Percentiles rank a stretch among this genome's conserved stretches.
These are phyloP conservation scores for Globisporangium nagaii DNA, from an alignment of 352 stramenopile species.

Conservation along the genomic window DNA sequence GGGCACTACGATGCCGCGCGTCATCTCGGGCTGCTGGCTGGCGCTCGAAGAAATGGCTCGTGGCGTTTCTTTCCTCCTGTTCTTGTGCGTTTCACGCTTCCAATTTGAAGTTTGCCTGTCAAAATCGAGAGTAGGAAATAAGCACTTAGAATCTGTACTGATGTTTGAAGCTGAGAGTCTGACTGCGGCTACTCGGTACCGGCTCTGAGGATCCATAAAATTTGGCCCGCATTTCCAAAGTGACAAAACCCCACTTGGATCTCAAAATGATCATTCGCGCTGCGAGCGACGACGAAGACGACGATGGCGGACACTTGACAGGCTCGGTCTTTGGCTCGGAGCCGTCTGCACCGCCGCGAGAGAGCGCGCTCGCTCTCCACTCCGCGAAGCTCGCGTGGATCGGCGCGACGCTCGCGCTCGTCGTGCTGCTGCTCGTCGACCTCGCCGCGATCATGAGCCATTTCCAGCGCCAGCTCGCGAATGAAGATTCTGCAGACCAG, in stretches of 20 bases:
- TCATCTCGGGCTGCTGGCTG: no score
- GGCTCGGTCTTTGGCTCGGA: conserved; percentile 15
- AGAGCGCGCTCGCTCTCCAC: not conserved
- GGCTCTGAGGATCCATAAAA: no score
- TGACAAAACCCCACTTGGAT: no score
- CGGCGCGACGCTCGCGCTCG: conserved; percentile 22
- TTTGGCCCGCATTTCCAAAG: no score
- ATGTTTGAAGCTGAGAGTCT: no score
- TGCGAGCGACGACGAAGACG: conserved; percentile 45
- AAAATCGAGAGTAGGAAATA: no score
- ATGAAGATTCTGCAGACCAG: not conserved
- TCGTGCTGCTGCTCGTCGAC: conserved; percentile 58
- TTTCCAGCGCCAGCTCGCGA: conserved; percentile 8
- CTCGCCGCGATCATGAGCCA: conserved; percentile 35
- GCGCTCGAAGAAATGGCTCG: no score
- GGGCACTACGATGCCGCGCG: conserved; percentile 1
- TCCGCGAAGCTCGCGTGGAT: conserved; percentile 42
- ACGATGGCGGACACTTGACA: conserved; percentile 17
- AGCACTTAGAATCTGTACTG: no score
- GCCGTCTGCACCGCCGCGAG: not conserved
- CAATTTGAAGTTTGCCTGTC: not conserved
- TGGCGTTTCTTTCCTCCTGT: no score
- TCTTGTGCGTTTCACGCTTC: not conserved
- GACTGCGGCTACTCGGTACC: no score
- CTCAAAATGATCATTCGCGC: conserved; percentile 74